Conservation (phyloP, 805 yeast species). For the Metschnikowia peoriensis region DNA sequence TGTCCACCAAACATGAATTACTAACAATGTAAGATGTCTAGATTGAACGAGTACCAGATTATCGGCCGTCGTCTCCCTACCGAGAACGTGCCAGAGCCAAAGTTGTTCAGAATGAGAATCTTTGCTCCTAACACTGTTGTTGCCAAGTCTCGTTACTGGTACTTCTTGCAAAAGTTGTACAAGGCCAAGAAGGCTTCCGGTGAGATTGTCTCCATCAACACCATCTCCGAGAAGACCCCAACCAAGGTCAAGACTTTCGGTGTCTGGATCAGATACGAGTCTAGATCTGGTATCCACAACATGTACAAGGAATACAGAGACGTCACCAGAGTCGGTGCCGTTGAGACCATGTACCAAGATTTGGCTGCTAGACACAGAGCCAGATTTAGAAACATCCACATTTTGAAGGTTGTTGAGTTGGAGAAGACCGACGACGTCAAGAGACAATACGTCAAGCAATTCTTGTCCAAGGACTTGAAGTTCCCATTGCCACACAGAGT, state of each 20-base stretch:
- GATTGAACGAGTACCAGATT: conserved; percentile 98
- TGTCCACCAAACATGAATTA: not conserved
- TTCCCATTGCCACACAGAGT: conserved; percentile 99
- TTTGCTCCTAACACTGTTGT: conserved; percentile 98
- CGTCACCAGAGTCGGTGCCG: conserved; percentile 98
- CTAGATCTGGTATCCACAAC: conserved; percentile 99
- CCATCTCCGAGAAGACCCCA: conserved; percentile 92
- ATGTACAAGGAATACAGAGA: conserved; percentile 99
- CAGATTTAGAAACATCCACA: conserved; percentile 99
- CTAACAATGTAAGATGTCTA: conserved; percentile 59
- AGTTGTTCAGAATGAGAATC: conserved; percentile 99
- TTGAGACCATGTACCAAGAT: conserved; percentile 97
- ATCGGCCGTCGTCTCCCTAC: conserved; percentile 99
- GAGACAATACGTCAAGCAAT: conserved; percentile 99
- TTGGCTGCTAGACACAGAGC: conserved; percentile 99
- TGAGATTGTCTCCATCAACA: conserved; percentile 94
- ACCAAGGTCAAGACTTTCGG: conserved; percentile 99
- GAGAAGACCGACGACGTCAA: conserved; percentile 97
- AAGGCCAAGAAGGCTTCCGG: conserved; percentile 99
- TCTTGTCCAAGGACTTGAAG: conserved; percentile 89
- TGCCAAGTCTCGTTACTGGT: conserved; percentile 99
- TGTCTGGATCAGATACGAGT: conserved; percentile 99
- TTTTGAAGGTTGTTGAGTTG: conserved; percentile 98
- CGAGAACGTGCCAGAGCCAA: conserved; percentile 98
- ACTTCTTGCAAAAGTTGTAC: conserved; percentile 98